A percentile compares a stretch with the other conserved stretches of the same genome.
These are phyloP conservation scores for Fomitopsis schrenkii DNA, from an alignment of 1,284 basidiomycete species.

Conservation along the genomic window DNA sequence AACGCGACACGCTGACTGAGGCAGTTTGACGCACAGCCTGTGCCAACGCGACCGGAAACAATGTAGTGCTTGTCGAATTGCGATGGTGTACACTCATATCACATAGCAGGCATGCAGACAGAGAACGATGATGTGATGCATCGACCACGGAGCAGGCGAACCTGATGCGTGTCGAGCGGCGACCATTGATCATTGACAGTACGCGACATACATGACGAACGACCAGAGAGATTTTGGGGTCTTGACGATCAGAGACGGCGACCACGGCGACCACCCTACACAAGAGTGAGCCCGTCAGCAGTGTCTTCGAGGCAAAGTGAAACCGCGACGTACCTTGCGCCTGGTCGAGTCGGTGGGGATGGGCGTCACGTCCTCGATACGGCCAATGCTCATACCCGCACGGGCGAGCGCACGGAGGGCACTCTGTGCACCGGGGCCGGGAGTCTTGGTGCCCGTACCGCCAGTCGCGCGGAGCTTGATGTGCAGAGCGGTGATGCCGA, in stretches of 20 bases:
- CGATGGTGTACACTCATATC: not conserved
- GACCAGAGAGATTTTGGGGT: constrained; percentile 19
- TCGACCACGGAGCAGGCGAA: constrained; percentile 75
- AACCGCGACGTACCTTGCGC: constrained; percentile 67
- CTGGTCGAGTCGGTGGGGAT: constrained; percentile 97
- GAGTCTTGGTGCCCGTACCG: constrained; percentile 98
- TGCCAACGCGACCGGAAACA: not conserved
- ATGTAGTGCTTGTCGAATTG: not conserved
- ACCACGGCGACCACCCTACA: constrained; percentile 98
- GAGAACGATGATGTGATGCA: constrained; percentile 10
- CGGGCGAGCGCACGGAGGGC: constrained; percentile 98
- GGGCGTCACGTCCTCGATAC: constrained; percentile 97
- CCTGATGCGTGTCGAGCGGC: constrained; percentile 81
- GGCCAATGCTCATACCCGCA: constrained; percentile 97
- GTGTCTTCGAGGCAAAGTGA: not conserved
- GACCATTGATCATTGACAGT: constrained; percentile 50
- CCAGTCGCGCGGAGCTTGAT: constrained; percentile 98
- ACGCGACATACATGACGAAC: constrained; percentile 34
- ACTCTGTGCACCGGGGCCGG: constrained; percentile 96
- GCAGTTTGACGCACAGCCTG: not conserved
- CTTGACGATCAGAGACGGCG: constrained; percentile 76
- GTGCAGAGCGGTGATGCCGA: constrained; percentile 97
- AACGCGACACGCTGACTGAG: not conserved
- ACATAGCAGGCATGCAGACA: constrained; percentile 7
- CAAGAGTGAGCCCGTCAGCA: constrained; percentile 4